These are phyloP conservation scores for Phytophthora foliorum DNA, from an alignment of 352 stramenopile species.

Conservation along the genomic window DNA sequence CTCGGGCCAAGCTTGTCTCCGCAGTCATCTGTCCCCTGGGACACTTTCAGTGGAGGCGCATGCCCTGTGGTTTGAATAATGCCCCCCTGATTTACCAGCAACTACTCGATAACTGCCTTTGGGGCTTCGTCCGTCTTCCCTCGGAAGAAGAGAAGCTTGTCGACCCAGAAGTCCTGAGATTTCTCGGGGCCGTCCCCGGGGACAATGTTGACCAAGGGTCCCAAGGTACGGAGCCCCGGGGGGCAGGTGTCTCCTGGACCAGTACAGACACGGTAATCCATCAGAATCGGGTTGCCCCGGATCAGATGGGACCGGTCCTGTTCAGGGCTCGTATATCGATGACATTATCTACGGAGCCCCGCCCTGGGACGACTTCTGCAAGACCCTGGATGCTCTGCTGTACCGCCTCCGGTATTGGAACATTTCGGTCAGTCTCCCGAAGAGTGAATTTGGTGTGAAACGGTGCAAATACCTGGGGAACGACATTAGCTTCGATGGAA, in stretches of 20 bases:
- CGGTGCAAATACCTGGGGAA: too few relatives aligned
- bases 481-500: slow-evolving; percentile 11
- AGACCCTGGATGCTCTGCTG: slow-evolving; percentile 9
- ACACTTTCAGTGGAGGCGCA: background rate
- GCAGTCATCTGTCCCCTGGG: background rate
- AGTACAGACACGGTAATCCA: slow-evolving; percentile 19
- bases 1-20: background rate
- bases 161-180: background rate
- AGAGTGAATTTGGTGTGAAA: slow-evolving; percentile 29
- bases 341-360: slow-evolving; percentile 29
- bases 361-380: slow-evolving; percentile 19
- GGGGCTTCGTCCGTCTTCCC: background rate
- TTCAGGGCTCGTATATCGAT: slow-evolving; percentile 30
- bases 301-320: slow-evolving; percentile 24
- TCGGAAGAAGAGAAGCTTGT: background rate
- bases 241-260: background rate
- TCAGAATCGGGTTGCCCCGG: slow-evolving; percentile 7
- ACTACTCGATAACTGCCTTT: background rate
- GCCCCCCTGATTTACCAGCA: slow-evolving; percentile 5
- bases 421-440: slow-evolving; percentile 33
- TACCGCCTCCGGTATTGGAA: slow-evolving; percentile 27
- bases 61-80: slow-evolving; percentile 3
- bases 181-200: background rate
- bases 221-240: background rate
- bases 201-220: background rate